Evolutionary conservation across 2,329 filamentous ascomycete genomes (phyloP), one percentile per base, ranked within the genome.

Genomic region (Paecilomyces niveus): DNA sequence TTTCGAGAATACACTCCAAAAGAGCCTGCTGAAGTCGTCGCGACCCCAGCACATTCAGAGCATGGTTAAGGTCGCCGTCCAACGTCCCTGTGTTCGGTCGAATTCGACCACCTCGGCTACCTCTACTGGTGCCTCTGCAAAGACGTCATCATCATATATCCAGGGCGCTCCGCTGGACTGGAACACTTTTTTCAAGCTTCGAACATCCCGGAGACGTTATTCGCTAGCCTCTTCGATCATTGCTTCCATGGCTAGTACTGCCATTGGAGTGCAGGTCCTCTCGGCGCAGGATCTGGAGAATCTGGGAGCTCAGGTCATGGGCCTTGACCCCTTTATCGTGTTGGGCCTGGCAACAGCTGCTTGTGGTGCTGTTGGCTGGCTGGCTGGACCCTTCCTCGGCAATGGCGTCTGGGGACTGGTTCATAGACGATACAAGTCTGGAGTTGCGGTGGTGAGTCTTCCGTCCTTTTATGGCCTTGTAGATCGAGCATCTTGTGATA

Each of bases 131-230:
- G 55, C 29, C n/a, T 56, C 22, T n/a, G 56, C 18, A 49, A 31
- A 26, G 51, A 18, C 13, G 29, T 32, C 18, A 54, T 35, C 35
- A 15, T 49, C 39, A 39, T 53, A 35, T 39, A 33, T 32, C 52
- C 57, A 54, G 24, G 54, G 15, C 55, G 66, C 73, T 35, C 69
- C 74, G n/a, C 84, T 92, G 50, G 85, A 91, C 76, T 97, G 93
- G 93, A 88, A 97, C 78, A 86, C 85, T 56, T 97, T 96, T 81
- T 96, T 97, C 81, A 85, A 86, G 72, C 87, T 97, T 60, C 91
- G 93, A 69, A 89, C 91, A 67, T 89, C 87, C 60, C 89, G 93
- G 58, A 88, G 93, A 61, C 85, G 89, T 67, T 89, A 92, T 79
- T 91, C 93, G 72, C 83, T 96, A 39, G 83, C 83, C 54, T 92